Conservation (phyloP, 108 stramenopile genomes). For the Cyclotella baltica region DNA sequence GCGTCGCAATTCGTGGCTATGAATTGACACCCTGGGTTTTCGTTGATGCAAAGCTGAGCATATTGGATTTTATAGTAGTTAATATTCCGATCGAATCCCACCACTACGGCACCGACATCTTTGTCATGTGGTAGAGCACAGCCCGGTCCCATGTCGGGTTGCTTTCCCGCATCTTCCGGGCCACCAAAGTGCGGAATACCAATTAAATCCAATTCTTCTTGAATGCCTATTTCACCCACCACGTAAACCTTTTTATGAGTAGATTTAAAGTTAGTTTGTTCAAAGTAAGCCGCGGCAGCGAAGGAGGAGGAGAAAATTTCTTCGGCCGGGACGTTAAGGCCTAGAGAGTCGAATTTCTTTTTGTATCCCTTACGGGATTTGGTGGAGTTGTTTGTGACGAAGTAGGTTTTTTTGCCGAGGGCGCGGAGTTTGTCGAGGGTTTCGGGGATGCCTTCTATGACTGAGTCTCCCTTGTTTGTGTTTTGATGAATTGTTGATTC, state of each 20-base stretch:
- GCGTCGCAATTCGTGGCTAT: slow-evolving; percentile 99
- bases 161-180: slow-evolving; percentile 86
- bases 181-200: slow-evolving; percentile 96
- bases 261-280: slow-evolving; percentile 95
- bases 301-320: slow-evolving; percentile 96
- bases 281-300: slow-evolving; percentile 97
- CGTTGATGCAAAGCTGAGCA: slow-evolving; percentile 97
- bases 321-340: slow-evolving; percentile 88
- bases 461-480: slow-evolving; percentile 78
- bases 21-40: slow-evolving; percentile 93
- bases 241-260: slow-evolving; percentile 97
- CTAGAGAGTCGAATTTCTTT: slow-evolving; percentile 93
- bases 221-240: slow-evolving; percentile 95
- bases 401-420: slow-evolving; percentile 94
- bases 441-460: slow-evolving; percentile 94
- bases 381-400: slow-evolving; percentile 98
- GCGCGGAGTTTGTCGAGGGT: slow-evolving; percentile 86
- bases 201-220: slow-evolving; percentile 96
- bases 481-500: slow-evolving; percentile 12
- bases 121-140: slow-evolving; percentile 85
- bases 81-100: slow-evolving; percentile 95
- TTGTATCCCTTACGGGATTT: slow-evolving; percentile 95
- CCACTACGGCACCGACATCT: slow-evolving; percentile 95
- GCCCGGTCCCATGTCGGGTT: slow-evolving; percentile 91
- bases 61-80: slow-evolving; percentile 99